Evolutionary conservation across 805 yeast species (phyloP).

Genomic region (Jamesozyma spencerorum): DNA sequence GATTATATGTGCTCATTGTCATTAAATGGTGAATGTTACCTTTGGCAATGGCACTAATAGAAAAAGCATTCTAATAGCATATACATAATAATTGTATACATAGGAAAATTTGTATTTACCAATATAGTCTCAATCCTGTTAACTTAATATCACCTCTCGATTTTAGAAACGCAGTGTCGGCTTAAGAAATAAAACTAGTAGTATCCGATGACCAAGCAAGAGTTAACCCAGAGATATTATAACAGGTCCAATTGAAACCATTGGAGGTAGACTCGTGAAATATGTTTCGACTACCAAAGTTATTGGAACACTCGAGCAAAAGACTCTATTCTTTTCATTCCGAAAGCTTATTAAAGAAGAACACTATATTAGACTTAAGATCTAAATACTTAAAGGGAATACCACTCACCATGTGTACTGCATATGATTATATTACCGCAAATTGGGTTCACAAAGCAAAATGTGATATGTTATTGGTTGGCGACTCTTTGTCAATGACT

Average conservation of each 20-base stretch:
- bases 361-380: conserved; percentile 33
- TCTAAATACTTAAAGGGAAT: conserved; percentile 25
- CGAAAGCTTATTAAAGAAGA: not conserved
- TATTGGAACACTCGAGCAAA: not conserved
- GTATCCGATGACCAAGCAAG: no score
- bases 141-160: no score
- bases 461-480: conserved; percentile 67
- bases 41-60: conserved; percentile 18
- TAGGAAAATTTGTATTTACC: no score
- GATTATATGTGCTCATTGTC: conserved; percentile 20
- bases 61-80: no score
- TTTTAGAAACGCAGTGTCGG: no score
- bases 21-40: conserved; percentile 21
- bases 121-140: no score
- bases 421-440: conserved; percentile 79
- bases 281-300: not conserved
- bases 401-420: conserved; percentile 59
- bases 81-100: no score
- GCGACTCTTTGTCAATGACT: conserved; percentile 92
- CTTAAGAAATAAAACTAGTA: no score
- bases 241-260: no score
- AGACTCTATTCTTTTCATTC: conserved; percentile 5
- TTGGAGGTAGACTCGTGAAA: no score
- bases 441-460: conserved; percentile 55
- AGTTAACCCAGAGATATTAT: no score